Conservation (phyloP, 1,284 basidiomycete species). For the Meripilus lineatus region DNA sequence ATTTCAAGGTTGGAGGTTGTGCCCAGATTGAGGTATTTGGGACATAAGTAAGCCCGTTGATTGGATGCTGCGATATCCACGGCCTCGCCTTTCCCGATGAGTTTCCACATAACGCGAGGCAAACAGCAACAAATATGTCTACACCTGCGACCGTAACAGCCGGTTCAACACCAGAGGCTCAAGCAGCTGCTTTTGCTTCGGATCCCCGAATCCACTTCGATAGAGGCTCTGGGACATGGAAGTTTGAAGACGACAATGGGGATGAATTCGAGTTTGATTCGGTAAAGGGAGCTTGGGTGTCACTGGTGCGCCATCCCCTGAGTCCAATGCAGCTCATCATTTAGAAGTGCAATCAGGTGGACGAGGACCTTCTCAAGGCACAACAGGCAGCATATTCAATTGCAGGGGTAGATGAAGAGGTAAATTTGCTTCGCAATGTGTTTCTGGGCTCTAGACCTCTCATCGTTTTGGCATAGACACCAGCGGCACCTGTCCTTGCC, state of each 20-base stretch:
- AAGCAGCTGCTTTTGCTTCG: conserved; percentile 63
- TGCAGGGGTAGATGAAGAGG: conserved; percentile 87
- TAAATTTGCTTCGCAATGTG: conserved; percentile 24
- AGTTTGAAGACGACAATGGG: conserved; percentile 86
- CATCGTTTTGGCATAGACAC: conserved; percentile 46
- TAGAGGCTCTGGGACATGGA: conserved; percentile 74
- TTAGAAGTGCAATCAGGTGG: conserved; percentile 45
- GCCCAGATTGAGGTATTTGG: no score
- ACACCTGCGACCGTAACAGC: conserved; percentile 45
- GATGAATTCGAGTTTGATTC: conserved; percentile 86
- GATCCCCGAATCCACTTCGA: conserved; percentile 82
- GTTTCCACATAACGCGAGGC: no score
- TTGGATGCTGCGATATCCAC: no score
- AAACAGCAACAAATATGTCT: no score
- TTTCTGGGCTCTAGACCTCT: background rate
- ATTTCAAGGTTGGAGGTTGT: no score
- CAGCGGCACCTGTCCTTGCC: conserved; percentile 77
- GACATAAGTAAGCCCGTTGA: no score
- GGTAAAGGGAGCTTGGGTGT: conserved; percentile 72
- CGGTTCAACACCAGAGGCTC: conserved; percentile 48
- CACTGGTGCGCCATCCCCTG: conserved; percentile 55
- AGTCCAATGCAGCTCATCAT: background rate
- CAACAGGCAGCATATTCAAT: conserved; percentile 94
- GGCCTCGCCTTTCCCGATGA: no score
- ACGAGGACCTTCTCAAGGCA: conserved; percentile 76